A percentile compares a stretch with the other conserved stretches of the same genome.
These are phyloP conservation scores for Zangia roseola DNA, from an alignment of 768 basidiomycete genomes.

Conservation along the genomic window DNA sequence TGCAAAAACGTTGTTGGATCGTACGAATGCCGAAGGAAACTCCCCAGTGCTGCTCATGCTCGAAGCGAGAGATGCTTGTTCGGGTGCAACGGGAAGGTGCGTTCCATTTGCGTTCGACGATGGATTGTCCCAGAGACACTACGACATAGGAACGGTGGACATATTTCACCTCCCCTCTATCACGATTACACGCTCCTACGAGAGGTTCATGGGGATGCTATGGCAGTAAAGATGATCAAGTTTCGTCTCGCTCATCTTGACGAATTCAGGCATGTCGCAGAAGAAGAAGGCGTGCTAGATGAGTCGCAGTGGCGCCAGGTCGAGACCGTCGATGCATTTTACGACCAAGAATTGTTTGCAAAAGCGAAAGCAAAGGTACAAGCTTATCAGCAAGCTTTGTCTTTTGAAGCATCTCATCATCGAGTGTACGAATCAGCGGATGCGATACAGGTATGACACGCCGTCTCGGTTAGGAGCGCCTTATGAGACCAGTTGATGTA, in stretches of 20 bases:
- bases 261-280: slow-evolving; percentile 47
- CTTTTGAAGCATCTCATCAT: slow-evolving; percentile 41
- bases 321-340: slow-evolving; percentile 58
- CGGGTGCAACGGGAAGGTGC: slow-evolving; percentile 73
- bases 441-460: slow-evolving; percentile 30
- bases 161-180: slow-evolving; percentile 59
- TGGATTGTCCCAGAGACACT: background rate
- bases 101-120: slow-evolving; percentile 7
- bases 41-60: slow-evolving; percentile 61
- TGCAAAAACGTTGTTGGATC: slow-evolving; percentile 51
- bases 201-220: slow-evolving; percentile 41
- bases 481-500: slow-evolving; percentile 22
- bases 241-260: slow-evolving; percentile 61
- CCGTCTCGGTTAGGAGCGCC: background rate
- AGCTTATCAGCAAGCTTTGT: slow-evolving; percentile 48
- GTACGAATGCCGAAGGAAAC: slow-evolving; percentile 23
- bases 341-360: slow-evolving; percentile 39
- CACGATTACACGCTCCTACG: slow-evolving; percentile 54
- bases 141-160: slow-evolving; percentile 61
- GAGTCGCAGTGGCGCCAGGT: slow-evolving; percentile 58
- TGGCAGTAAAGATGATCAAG: slow-evolving; percentile 53
- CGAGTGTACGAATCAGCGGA: slow-evolving; percentile 33
- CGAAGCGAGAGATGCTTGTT: slow-evolving; percentile 77
- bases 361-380: slow-evolving; percentile 43
- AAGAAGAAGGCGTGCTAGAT: slow-evolving; percentile 51